These are phyloP conservation scores for Rosa hybrid DNA, from an alignment of 331 rosid genomes.

Conservation along the genomic window DNA sequence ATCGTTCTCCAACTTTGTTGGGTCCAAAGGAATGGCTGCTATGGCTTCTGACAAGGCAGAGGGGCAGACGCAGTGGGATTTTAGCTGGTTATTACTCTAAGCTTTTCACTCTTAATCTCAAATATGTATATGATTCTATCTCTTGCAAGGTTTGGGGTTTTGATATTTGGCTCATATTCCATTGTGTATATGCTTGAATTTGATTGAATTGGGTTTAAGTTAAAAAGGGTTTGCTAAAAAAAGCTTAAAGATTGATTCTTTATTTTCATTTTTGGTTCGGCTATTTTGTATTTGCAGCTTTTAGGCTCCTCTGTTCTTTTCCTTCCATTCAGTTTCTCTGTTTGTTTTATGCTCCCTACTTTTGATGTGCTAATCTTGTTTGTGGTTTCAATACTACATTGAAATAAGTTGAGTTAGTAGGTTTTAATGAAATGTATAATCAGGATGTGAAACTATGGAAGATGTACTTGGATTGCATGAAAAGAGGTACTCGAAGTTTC, in stretches of 20 bases:
- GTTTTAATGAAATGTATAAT: neutral
- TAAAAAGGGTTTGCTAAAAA: neutral
- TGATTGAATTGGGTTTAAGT: neutral
- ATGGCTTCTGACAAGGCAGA: conserved; percentile 24
- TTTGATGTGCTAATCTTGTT: neutral
- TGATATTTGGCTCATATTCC: neutral
- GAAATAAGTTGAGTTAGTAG: neutral
- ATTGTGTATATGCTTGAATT: neutral
- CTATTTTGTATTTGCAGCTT: neutral
- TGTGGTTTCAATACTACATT: neutral
- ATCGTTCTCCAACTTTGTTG: neutral
- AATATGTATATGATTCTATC: neutral
- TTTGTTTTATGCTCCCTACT: neutral
- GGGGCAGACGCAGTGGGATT: conserved; percentile 42
- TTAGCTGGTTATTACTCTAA: conserved; percentile 43
- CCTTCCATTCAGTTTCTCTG: neutral
- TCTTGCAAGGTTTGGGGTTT: conserved; percentile 7
- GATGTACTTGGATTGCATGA: neutral
- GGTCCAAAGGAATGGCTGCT: conserved; percentile 34
- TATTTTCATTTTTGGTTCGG: neutral
- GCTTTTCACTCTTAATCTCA: neutral
- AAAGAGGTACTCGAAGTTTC: neutral
- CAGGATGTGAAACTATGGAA: neutral
- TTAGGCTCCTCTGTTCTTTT: neutral
- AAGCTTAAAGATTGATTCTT: neutral